Evolutionary conservation across 164 flowering plant species (phyloP).

Genomic region (Buxus sempervirens): DNA sequence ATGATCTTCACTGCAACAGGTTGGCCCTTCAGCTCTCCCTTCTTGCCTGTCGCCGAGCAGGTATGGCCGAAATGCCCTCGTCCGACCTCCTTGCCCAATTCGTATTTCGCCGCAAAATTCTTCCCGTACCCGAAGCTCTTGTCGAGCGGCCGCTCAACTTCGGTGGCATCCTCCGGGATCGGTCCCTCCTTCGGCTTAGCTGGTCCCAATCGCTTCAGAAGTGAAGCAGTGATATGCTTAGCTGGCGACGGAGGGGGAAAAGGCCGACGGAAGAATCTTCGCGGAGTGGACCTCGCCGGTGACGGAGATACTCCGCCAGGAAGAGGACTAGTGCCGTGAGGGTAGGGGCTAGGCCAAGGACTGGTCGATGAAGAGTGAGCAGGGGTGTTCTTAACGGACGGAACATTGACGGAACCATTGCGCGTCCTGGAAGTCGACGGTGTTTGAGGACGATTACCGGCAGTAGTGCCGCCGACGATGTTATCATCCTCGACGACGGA

Average conservation of each 20-base stretch:
- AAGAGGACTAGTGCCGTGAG: constrained; percentile 47
- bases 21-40: constrained; percentile 80
- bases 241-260: constrained; percentile 99
- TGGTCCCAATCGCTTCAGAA: constrained; percentile 58
- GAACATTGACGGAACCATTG: constrained; percentile 23
- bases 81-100: constrained; percentile 90
- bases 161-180: constrained; percentile 72
- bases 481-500: constrained; percentile 27
- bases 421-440: constrained; percentile 36
- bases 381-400: constrained; percentile 32
- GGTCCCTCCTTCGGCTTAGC: constrained; percentile 72
- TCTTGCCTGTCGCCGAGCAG: constrained; percentile 69
- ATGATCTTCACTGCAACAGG: constrained; percentile 89
- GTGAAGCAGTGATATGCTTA: constrained; percentile 85
- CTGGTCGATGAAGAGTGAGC: constrained; percentile 43
- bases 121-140: constrained; percentile 86
- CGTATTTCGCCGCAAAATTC: constrained; percentile 87
- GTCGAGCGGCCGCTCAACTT: constrained; percentile 51
- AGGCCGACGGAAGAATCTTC: constrained; percentile 71
- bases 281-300: constrained; percentile 66
- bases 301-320: constrained; percentile 77
- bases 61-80: constrained; percentile 99
- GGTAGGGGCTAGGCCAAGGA: constrained; percentile 74
- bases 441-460: constrained; percentile 14
- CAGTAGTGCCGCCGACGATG: constrained; percentile 8